Base-by-base conservation (phyloP, 148 eudicot genomes). In the Spergularia bocconei region DNA sequence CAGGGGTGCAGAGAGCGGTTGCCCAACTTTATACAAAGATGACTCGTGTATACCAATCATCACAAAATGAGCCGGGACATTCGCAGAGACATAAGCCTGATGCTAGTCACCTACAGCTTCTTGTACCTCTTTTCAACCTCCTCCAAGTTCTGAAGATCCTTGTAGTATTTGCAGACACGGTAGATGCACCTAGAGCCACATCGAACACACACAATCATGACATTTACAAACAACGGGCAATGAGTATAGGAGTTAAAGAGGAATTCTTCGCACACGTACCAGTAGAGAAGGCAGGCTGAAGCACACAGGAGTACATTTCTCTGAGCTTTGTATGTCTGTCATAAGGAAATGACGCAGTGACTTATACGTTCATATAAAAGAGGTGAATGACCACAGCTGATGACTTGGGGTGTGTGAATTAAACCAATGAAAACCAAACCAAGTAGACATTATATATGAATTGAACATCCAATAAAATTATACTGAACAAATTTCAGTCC, bases 71-170 rank as follows among this genome's bases (percentile, higher is more conserved):
- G 48, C 1, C 48, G 6, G 6, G 48, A 6, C 48, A 44, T 44
- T 44, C 48, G 10, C 10, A 9, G 7, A 44, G 7, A 44, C 48
- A 9, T 6, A 6, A 6, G 48, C 48, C 48, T 44, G 48, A 44
- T 44, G 48, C 48, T 44, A 44, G 51, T 59, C 74, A 55, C 11
- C 79, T 95, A 95, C 82, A 90, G 85, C 77, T 89, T 85, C 89
- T 92, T 95, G 86, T 81, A 82, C 81, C 97, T 85, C 97, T 95
- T 92, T 78, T 95, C 98, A 61, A 88, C 88, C 81, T 95, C 96
- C 82, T 95, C 98, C 96, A 92, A 77, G 77, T 84, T 86, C 59
- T 90, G 84, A 41, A 95, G 80, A 66, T 95, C 97, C 83, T 85
- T 92, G 86, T 88, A 47, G 58, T 85, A 91, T 82, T 89, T 90